Evolutionary conservation across 1,284 basidiomycete species (phyloP).

Genomic region (Naganishia sp.): DNA sequence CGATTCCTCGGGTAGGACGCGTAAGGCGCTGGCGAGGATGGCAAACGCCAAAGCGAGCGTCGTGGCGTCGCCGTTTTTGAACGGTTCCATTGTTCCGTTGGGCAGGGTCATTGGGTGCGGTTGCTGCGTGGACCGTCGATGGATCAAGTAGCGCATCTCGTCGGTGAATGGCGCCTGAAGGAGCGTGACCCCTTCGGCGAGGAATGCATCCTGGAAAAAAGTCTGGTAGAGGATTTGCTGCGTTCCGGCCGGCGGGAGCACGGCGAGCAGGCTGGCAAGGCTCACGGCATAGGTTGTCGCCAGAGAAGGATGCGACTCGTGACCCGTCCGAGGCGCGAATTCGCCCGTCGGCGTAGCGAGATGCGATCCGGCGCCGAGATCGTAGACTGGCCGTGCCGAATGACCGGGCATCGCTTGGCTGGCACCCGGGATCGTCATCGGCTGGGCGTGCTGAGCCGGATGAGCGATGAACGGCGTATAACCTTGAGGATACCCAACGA

Average conservation of each 20-base stretch:
- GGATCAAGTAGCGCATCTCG: slow-evolving; percentile 42
- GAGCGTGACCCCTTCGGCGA: slow-evolving; percentile 49
- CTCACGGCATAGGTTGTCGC: slow-evolving; percentile 40
- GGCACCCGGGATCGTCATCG: neutral
- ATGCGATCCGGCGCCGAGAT: neutral
- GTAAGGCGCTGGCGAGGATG: slow-evolving; percentile 43
- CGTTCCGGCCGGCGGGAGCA: slow-evolving; percentile 43
- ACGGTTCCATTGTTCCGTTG: slow-evolving; percentile 23
- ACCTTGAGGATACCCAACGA: slow-evolving; percentile 3
- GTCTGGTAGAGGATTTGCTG: slow-evolving; percentile 47
- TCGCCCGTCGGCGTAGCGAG: slow-evolving; percentile 1
- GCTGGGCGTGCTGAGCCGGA: neutral
- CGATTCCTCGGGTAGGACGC: slow-evolving; percentile 48
- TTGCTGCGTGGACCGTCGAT: slow-evolving; percentile 35
- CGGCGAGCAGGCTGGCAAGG: slow-evolving; percentile 40
- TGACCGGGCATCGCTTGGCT: neutral
- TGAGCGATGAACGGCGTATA: neutral
- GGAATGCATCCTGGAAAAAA: slow-evolving; percentile 49
- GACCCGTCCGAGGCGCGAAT: neutral
- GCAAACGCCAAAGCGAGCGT: slow-evolving; percentile 47
- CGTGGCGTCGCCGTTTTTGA: slow-evolving; percentile 47
- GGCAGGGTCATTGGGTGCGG: neutral
- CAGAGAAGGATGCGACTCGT: neutral
- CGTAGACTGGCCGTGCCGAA: neutral
- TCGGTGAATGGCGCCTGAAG: slow-evolving; percentile 46